These are phyloP conservation scores for Vanrija sp. DNA, from an alignment of 1,284 basidiomycete genomes.

Conservation along the genomic window DNA sequence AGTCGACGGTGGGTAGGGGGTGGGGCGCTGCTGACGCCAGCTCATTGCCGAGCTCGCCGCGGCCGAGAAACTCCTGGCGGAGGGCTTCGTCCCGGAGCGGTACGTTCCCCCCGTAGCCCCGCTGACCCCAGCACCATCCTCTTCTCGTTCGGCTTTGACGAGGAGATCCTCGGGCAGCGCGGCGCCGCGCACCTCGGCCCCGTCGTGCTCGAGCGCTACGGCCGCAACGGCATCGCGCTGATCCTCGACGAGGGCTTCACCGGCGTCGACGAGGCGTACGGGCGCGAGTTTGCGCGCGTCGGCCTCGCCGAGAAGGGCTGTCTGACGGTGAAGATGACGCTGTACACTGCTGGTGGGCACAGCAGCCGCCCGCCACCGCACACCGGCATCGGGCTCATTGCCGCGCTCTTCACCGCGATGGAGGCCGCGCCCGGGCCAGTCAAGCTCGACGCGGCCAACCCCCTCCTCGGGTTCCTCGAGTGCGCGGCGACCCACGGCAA, in stretches of 20 bases:
- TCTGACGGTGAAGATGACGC: slow-evolving; percentile 55
- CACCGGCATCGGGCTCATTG: slow-evolving; percentile 38
- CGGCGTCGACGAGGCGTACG: slow-evolving; percentile 35
- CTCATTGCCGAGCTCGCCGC: slow-evolving; percentile 50
- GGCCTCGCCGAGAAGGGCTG: slow-evolving; percentile 41
- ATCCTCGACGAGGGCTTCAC: slow-evolving; percentile 51
- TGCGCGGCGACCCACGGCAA: slow-evolving; percentile 12
- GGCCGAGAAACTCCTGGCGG: slow-evolving; percentile 48
- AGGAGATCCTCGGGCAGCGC: slow-evolving; percentile 49
- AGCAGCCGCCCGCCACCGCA: slow-evolving; percentile 53
- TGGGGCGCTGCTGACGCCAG: not conserved
- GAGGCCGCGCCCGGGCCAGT: slow-evolving; percentile 14
- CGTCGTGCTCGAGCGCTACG: slow-evolving; percentile 42
- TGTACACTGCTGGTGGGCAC: slow-evolving; percentile 61
- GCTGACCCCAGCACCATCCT: slow-evolving; percentile 47
- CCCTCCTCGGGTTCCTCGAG: slow-evolving; percentile 20
- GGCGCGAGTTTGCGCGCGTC: slow-evolving; percentile 24
- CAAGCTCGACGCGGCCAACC: slow-evolving; percentile 8
- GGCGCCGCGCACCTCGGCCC: slow-evolving; percentile 42
- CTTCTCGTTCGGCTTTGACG: slow-evolving; percentile 54
- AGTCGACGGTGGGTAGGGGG: slow-evolving; percentile 4
- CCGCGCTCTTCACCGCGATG: slow-evolving; percentile 13
- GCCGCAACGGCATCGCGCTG: slow-evolving; percentile 44
- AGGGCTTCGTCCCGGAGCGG: slow-evolving; percentile 13
- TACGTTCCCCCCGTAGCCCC: slow-evolving; percentile 20